phyloP scores from a whole-genome alignment of 768 basidiomycete species.

The Lactarius vividus region DNA sequence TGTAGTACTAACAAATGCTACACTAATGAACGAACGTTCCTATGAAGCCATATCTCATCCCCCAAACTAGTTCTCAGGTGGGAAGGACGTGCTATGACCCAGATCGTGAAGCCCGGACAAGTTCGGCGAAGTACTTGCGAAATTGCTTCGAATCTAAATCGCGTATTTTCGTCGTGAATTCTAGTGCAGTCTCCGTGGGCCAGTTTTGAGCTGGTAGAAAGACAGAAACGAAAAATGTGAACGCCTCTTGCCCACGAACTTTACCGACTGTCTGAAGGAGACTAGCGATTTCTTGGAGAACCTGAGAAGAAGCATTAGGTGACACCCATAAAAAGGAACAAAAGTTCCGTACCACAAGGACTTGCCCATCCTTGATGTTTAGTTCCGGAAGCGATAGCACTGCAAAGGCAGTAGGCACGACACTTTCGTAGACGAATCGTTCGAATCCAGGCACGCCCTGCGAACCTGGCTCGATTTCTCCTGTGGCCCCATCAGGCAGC shows the following conservation, averaged over 20 bases:
- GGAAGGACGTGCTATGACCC: conserved; percentile 20
- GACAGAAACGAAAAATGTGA: conserved; percentile 70
- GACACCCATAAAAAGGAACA: not conserved
- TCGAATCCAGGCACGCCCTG: conserved; percentile 83
- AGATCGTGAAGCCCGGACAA: conserved; percentile 68
- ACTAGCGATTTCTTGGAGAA: conserved; percentile 84
- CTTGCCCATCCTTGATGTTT: conserved; percentile 87
- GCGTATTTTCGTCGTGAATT: conserved; percentile 74
- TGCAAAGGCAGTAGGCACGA: conserved; percentile 79
- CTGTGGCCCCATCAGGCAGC: conserved; percentile 34
- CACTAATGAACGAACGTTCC: conserved; percentile 8
- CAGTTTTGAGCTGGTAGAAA: conserved; percentile 90
- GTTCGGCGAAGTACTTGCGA: conserved; percentile 84
- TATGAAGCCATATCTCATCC: not conserved
- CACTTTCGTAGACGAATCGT: conserved; percentile 81
- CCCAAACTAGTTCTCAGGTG: not conserved
- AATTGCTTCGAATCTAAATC: conserved; percentile 73
- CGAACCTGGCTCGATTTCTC: conserved; percentile 27
- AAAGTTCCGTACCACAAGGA: conserved; percentile 60
- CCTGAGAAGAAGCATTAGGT: conserved; percentile 43
- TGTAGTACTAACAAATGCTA: conserved; percentile 15
- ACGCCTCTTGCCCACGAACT: conserved; percentile 77
- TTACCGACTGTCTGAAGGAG: conserved; percentile 77
- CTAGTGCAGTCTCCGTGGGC: conserved; percentile 71
- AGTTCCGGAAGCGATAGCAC: conserved; percentile 77